A percentile compares a stretch with the other conserved stretches of the same genome.
Conservation (phyloP, 495 filamentous ascomycete genomes). For the Hypoxylon perforatum region DNA sequence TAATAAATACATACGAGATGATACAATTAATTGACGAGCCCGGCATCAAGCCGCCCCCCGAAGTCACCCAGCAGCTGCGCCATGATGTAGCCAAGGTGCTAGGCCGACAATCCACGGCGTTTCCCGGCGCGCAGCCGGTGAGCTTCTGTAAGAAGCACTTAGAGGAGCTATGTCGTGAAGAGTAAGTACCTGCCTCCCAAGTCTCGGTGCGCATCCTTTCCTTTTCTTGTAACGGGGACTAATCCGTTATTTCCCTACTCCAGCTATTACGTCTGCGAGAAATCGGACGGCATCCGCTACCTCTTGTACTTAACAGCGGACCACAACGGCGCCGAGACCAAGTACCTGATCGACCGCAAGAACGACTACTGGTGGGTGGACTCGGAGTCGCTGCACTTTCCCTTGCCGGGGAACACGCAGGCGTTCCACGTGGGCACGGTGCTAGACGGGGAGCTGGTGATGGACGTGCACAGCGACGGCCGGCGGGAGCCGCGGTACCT, state of each 20-base stretch:
- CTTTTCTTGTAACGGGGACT: neutral
- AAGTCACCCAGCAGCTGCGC: constrained; percentile 70
- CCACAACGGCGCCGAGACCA: constrained; percentile 64
- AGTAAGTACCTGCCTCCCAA: constrained; percentile 59
- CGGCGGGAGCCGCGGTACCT: constrained; percentile 78
- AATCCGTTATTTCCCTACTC: constrained; percentile 11
- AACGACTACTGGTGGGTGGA: constrained; percentile 88
- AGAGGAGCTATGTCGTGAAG: constrained; percentile 76
- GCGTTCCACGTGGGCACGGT: constrained; percentile 83
- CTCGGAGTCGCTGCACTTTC: constrained; percentile 83
- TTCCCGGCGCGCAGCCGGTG: constrained; percentile 95
- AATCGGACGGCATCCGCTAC: constrained; percentile 95
- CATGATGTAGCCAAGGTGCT: constrained; percentile 81
- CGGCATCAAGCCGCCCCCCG: constrained; percentile 71
- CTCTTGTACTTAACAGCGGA: constrained; percentile 83
- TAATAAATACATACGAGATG: constrained; percentile 15
- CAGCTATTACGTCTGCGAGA: constrained; percentile 96
- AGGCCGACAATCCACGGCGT: constrained; percentile 69
- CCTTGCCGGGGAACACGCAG: constrained; percentile 68
- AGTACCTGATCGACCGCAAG: constrained; percentile 93
- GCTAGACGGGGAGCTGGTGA: constrained; percentile 92
- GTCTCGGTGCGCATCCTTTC: neutral
- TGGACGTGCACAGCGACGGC: constrained; percentile 74
- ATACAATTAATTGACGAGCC: constrained; percentile 63
- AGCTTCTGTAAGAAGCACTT: constrained; percentile 85